Evolutionary conservation across 2,329 filamentous ascomycete species (phyloP).

Genomic region (Neurospora sp.): DNA sequence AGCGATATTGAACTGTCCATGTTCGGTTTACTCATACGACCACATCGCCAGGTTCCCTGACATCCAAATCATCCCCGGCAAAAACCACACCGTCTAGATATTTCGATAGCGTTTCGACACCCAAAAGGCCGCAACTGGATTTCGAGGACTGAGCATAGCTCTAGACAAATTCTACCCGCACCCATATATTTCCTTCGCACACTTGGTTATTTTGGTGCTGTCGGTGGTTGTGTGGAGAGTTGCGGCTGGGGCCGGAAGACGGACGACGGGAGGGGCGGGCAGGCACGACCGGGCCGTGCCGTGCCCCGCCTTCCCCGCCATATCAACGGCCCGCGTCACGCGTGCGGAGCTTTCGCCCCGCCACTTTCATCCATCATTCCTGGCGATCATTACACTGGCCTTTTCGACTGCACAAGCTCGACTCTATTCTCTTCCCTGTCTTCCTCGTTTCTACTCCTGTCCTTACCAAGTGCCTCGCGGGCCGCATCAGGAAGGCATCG

Average conservation of each 20-base stretch:
- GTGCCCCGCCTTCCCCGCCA: neutral
- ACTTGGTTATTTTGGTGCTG: neutral
- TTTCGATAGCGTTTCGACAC: neutral
- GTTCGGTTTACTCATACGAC: too few relatives aligned
- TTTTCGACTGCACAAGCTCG: neutral
- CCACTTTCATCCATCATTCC: neutral
- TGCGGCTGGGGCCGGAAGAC: neutral
- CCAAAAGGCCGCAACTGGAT: neutral
- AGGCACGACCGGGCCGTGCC: neutral
- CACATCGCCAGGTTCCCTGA: neutral
- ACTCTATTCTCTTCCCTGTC: neutral
- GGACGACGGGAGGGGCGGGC: neutral
- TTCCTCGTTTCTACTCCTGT: neutral
- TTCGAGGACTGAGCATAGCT: neutral
- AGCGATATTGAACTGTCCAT: too few relatives aligned
- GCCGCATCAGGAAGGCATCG: neutral
- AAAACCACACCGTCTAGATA: neutral
- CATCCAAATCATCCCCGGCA: neutral
- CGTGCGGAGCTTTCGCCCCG: neutral
- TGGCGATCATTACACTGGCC: neutral
- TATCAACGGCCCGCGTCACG: neutral
- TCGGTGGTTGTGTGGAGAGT: neutral
- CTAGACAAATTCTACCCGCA: too few relatives aligned
- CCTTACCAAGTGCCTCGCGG: neutral
- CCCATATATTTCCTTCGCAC: too few relatives aligned